Percentiles rank a stretch among this genome's conserved stretches.
Conservation (phyloP, 2,329 filamentous ascomycete genomes). For the Stagonosporopsis cucurbitacearum region DNA sequence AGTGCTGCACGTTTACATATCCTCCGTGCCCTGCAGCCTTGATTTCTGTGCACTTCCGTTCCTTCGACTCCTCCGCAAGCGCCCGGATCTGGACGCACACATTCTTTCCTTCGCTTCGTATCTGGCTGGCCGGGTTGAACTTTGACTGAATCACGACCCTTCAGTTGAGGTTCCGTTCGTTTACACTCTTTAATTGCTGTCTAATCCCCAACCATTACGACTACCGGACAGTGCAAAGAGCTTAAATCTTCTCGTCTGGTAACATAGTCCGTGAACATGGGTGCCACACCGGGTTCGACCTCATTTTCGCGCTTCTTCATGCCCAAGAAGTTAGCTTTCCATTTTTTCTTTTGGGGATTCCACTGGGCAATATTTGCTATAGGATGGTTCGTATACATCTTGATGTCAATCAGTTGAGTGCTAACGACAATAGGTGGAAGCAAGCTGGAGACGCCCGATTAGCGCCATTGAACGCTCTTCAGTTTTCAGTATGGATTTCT, state of each 20-base stretch:
- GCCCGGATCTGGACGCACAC: conserved; percentile 44
- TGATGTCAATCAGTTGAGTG: not conserved
- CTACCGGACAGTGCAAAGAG: not conserved
- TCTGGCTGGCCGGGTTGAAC: conserved; percentile 52
- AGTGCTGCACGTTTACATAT: conserved; percentile 46
- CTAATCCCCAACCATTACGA: conserved; percentile 35
- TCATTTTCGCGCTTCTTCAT: conserved; percentile 57
- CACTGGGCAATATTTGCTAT: conserved; percentile 81
- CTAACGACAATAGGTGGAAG: conserved; percentile 69
- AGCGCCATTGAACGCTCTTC: conserved; percentile 78
- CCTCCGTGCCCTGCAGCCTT: conserved; percentile 42
- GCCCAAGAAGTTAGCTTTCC: conserved; percentile 75
- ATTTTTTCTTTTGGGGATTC: conserved; percentile 79
- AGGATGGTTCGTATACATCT: conserved; percentile 72
- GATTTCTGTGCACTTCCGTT: conserved; percentile 41
- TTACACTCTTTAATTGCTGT: conserved; percentile 41
- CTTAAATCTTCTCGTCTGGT: not conserved
- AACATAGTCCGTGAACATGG: conserved; percentile 22
- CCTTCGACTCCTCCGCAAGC: conserved; percentile 33
- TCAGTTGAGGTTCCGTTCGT: conserved; percentile 41
- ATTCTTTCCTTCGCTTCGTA: conserved; percentile 50
- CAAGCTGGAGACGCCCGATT: conserved; percentile 73
- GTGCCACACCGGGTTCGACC: conserved; percentile 12
- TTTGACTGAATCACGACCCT: conserved; percentile 43
- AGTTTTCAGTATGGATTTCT: conserved; percentile 94